These are phyloP conservation scores for Exobasidium cylindrosporum DNA, from an alignment of 1,284 basidiomycete species.

Conservation along the genomic window DNA sequence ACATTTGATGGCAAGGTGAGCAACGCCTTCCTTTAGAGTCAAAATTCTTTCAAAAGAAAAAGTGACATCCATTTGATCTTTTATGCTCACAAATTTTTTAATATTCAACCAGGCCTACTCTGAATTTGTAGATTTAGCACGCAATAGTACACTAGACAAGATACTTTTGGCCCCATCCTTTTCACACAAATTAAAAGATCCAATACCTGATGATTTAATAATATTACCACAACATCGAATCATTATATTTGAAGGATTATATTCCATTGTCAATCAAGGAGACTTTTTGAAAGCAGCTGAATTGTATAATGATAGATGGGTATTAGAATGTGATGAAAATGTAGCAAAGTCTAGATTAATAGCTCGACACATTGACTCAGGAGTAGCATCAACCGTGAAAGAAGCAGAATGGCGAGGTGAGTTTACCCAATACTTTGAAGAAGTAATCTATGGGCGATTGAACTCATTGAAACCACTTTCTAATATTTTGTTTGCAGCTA, in stretches of 20 bases:
- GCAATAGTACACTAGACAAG: conserved; percentile 8
- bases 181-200: conserved; percentile 65
- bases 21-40: too few relatives aligned
- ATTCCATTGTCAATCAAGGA: conserved; percentile 69
- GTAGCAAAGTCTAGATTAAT: conserved; percentile 69
- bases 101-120: not conserved
- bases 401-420: conserved; percentile 71
- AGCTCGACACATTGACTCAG: conserved; percentile 70
- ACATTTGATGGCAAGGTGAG: conserved; percentile 45
- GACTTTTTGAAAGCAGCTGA: conserved; percentile 71
- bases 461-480: not conserved
- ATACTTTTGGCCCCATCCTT: conserved; percentile 61
- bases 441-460: not conserved
- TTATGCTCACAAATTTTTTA: too few relatives aligned
- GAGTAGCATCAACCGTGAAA: conserved; percentile 66
- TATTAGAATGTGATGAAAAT: conserved; percentile 65
- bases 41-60: conserved; percentile 2
- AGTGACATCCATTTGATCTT: not conserved
- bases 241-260: conserved; percentile 79
- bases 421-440: conserved; percentile 50
- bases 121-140: conserved; percentile 40
- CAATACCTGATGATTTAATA: conserved; percentile 57
- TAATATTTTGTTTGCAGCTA: conserved; percentile 21
- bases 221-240: conserved; percentile 69
- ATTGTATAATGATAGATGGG: conserved; percentile 74